A percentile compares a stretch with the other conserved stretches of the same genome.
Conservation (phyloP, 345 rosid species). For the Citrus sp. region DNA sequence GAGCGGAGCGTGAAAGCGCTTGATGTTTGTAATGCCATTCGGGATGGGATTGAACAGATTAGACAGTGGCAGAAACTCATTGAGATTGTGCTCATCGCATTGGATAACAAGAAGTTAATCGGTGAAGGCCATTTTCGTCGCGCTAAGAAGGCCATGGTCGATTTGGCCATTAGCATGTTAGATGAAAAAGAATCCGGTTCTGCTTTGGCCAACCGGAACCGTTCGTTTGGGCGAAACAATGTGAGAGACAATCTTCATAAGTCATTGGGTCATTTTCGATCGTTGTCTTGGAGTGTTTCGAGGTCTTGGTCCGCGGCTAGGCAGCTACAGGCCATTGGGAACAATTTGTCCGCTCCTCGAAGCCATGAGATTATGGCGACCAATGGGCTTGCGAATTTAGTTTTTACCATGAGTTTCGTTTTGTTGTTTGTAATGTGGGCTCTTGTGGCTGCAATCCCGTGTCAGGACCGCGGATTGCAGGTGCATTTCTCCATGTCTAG, state of each 20-base stretch:
- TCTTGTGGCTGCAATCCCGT: constrained; percentile 92
- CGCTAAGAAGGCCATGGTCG: constrained; percentile 77
- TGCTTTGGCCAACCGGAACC: constrained; percentile 59
- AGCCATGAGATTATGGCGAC: constrained; percentile 52
- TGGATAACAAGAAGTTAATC: constrained; percentile 42
- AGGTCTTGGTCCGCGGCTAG: constrained; percentile 96
- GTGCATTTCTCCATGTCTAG: constrained; percentile 71
- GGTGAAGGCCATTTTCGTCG: constrained; percentile 93
- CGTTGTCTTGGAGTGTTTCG: constrained; percentile 95
- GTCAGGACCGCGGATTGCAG: constrained; percentile 93
- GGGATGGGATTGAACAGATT: constrained; percentile 82
- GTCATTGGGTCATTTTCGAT: constrained; percentile 63
- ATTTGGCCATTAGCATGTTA: constrained; percentile 81
- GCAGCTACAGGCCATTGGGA: constrained; percentile 80
- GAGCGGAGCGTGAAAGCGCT: constrained; percentile 83
- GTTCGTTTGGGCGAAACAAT: constrained; percentile 69
- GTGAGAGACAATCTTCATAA: constrained; percentile 35
- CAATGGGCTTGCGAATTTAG: constrained; percentile 60
- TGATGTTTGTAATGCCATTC: constrained; percentile 78
- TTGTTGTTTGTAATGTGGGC: constrained; percentile 88
- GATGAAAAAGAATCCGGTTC: constrained; percentile 67
- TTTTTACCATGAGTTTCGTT: constrained; percentile 65
- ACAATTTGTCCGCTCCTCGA: constrained; percentile 52
- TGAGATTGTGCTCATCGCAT: constrained; percentile 63
- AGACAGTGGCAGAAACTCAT: constrained; percentile 64